These are phyloP conservation scores for Pleoardoris graminearum DNA, from an alignment of 2,329 filamentous ascomycete species.

Conservation along the genomic window DNA sequence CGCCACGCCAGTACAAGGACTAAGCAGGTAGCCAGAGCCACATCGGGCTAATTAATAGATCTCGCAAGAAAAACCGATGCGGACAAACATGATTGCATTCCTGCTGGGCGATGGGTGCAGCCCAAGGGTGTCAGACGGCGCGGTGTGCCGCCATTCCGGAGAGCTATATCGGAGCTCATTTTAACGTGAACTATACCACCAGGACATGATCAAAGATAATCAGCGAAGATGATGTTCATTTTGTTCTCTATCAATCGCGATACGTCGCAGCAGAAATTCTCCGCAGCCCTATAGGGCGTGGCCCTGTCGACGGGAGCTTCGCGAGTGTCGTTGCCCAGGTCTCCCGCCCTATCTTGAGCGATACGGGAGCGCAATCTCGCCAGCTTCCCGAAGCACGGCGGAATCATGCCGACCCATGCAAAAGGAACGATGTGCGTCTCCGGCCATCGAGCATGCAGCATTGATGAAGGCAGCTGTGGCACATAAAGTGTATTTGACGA, in stretches of 20 bases:
- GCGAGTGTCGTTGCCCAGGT: constrained; percentile 9
- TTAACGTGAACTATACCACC: constrained; percentile 17
- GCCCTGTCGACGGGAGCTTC: constrained; percentile 13
- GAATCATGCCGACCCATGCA: constrained; percentile 18
- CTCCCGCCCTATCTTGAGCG: neutral
- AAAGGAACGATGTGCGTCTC: constrained; percentile 22
- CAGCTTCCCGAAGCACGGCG: constrained; percentile 32
- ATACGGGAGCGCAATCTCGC: constrained; percentile 7
- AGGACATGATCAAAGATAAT: constrained; percentile 21
- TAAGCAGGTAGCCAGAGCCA: constrained; percentile 2
- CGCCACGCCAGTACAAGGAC: constrained; percentile 4
- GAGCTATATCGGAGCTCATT: constrained; percentile 10
- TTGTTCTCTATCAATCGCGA: constrained; percentile 7
- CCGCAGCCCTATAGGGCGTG: constrained; percentile 16
- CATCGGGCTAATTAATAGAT: constrained; percentile 16
- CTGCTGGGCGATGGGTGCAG: constrained; percentile 11
- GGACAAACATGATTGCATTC: constrained; percentile 3
- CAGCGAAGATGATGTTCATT: constrained; percentile 14
- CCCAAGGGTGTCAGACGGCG: constrained; percentile 28
- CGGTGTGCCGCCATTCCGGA: constrained; percentile 25
- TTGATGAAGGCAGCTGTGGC: constrained; percentile 22
- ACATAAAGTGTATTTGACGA: constrained; percentile 25
- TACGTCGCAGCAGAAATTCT: constrained; percentile 9
- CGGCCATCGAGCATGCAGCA: constrained; percentile 16
- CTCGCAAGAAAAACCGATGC: constrained; percentile 13